Evolutionary conservation across 2,329 filamentous ascomycete genomes (phyloP).

Genomic region (Didymella keratinophila): DNA sequence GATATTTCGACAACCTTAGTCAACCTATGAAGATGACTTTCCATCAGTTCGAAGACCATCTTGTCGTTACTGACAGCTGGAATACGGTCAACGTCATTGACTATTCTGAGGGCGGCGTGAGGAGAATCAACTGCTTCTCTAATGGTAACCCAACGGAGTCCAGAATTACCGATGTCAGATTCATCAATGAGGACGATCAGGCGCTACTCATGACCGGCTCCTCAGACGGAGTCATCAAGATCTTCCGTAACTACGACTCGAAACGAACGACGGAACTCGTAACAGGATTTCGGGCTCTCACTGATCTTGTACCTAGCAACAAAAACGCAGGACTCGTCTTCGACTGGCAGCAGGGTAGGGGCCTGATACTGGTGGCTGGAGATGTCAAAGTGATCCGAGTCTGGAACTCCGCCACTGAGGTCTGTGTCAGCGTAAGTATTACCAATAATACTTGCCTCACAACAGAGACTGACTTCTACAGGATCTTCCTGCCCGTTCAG

Average conservation of each 20-base stretch:
- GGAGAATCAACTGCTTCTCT: constrained; percentile 86
- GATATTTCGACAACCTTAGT: constrained; percentile 85
- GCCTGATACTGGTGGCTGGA: constrained; percentile 91
- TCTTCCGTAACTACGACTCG: constrained; percentile 91
- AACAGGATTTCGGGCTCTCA: constrained; percentile 88
- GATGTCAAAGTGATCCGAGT: constrained; percentile 95
- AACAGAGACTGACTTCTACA: constrained; percentile 36
- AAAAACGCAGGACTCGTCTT: constrained; percentile 96
- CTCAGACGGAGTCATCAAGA: constrained; percentile 90
- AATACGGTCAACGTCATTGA: constrained; percentile 93
- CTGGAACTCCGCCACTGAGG: constrained; percentile 94
- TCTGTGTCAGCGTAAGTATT: constrained; percentile 73
- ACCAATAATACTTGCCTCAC: constrained; percentile 2
- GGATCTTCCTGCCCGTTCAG: constrained; percentile 93
- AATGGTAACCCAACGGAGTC: constrained; percentile 93
- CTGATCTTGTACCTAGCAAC: constrained; percentile 91
- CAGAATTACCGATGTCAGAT: constrained; percentile 91
- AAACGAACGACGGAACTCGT: constrained; percentile 81
- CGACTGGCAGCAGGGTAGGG: constrained; percentile 98
- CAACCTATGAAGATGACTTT: constrained; percentile 94
- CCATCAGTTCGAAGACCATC: constrained; percentile 96
- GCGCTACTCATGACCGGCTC: constrained; percentile 94
- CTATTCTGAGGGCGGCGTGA: constrained; percentile 59
- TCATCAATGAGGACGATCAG: constrained; percentile 98
- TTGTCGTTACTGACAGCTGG: constrained; percentile 90